Evolutionary conservation across 2,329 filamentous ascomycete genomes (phyloP).

Genomic region (Proliferodiscus dingleyae): DNA sequence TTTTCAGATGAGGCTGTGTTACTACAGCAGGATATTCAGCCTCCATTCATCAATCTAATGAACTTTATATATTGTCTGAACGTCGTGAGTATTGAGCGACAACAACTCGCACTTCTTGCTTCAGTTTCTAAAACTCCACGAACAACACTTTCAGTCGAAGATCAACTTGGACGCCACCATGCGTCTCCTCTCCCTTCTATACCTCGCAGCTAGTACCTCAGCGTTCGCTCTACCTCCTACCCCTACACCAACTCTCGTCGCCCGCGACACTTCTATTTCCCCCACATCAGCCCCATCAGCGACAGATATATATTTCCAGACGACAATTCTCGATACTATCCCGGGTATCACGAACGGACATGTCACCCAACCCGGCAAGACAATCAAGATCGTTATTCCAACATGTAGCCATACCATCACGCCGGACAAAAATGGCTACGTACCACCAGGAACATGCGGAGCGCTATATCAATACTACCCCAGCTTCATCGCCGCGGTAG

Average conservation of each 20-base stretch:
- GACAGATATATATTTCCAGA: constrained; percentile 22
- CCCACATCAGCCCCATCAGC: neutral
- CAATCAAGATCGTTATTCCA: constrained; percentile 20
- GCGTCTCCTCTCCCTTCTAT: neutral
- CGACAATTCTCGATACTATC: constrained; percentile 29
- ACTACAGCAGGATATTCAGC: neutral
- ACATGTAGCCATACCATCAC: constrained; percentile 36
- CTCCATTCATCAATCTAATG: neutral
- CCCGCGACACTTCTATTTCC: neutral
- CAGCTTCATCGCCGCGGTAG: constrained; percentile 32
- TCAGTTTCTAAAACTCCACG: too few species aligned
- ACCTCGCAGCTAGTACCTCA: neutral
- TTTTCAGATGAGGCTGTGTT: neutral
- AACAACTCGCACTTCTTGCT: too few species aligned
- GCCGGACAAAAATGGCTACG: constrained; percentile 34
- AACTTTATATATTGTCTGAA: neutral
- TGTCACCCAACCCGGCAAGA: constrained; percentile 30
- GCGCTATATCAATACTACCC: constrained; percentile 34
- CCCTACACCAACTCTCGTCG: neutral
- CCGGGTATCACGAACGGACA: constrained; percentile 27
- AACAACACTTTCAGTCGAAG: too few species aligned
- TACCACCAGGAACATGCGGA: constrained; percentile 34
- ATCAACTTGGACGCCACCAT: neutral
- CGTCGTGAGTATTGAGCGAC: too few species aligned
- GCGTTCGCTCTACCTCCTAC: neutral